A percentile compares a stretch with the other conserved stretches of the same genome.
Conservation (phyloP, 768 basidiomycete genomes). For the Auriscalpium vulgare region DNA sequence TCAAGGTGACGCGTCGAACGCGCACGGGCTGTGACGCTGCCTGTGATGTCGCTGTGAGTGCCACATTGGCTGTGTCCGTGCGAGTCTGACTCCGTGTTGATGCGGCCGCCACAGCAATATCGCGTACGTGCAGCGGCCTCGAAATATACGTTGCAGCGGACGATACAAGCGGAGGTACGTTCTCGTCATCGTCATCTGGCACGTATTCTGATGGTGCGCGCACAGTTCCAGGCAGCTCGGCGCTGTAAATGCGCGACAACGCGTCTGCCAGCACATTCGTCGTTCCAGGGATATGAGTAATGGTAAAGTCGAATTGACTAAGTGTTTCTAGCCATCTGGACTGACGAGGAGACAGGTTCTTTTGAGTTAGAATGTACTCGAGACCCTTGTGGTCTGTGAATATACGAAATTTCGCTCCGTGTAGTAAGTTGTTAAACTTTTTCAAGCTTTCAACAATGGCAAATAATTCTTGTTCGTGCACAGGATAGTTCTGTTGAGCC, state of each 20-base stretch:
- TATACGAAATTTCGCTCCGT: slow-evolving; percentile 16
- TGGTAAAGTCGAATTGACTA: slow-evolving; percentile 22
- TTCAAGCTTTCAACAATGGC: slow-evolving; percentile 30
- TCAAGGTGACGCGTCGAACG: too few species aligned
- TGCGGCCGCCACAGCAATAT: neutral
- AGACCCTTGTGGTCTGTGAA: slow-evolving; percentile 25
- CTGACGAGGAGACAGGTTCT: slow-evolving; percentile 19
- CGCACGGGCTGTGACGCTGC: too few species aligned
- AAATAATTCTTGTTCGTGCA: slow-evolving; percentile 17
- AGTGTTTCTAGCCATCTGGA: slow-evolving; percentile 21
- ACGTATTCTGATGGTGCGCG: slow-evolving; percentile 17
- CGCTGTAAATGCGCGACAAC: slow-evolving; percentile 16
- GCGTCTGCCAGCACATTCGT: slow-evolving; percentile 22
- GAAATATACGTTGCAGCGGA: neutral
- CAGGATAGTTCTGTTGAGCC: slow-evolving; percentile 18
- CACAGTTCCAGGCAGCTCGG: slow-evolving; percentile 16
- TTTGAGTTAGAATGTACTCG: slow-evolving; percentile 15
- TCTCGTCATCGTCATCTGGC: slow-evolving; percentile 2
- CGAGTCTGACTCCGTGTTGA: too few species aligned
- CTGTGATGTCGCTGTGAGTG: too few species aligned
- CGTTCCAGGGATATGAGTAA: slow-evolving; percentile 22
- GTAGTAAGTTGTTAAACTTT: slow-evolving; percentile 20
- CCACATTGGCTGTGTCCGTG: too few species aligned
- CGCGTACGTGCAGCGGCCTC: neutral
- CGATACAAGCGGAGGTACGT: too few species aligned